Evolutionary conservation across 2,329 filamentous ascomycete species (phyloP), one percentile per base, ranked within the genome.

Genomic region (Sordariomycetes sp.): DNA sequence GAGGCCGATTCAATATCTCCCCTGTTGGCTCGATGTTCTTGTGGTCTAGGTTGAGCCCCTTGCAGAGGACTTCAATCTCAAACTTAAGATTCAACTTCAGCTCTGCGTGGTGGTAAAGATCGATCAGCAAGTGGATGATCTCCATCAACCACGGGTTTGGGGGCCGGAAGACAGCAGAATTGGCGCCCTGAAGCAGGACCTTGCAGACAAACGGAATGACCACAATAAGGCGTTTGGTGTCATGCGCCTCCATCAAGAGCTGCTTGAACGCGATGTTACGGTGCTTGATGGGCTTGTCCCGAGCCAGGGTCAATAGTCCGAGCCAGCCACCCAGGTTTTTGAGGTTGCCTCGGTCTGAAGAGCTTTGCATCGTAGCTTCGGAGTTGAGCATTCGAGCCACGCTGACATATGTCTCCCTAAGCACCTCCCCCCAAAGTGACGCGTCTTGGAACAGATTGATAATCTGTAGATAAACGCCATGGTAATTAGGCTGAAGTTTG

Each of bases 131-230:
- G 42, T 85, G 76, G 36, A 98, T 77, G 35, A 98, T 92, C 48
- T 98, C 92, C 84, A 95, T 94, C 29, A 95, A 59, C 92, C 92
- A 98, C 2, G 92, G 92, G 48, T 98, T 98, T 2, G 92, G 92
- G 9, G 90, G 88, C 37, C 79, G 82, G 63, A 98, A 98, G 8
- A 96, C 81, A 10, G 81, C 83, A 0, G 92, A 96, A 33, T 78
- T 75, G 24, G 77, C 79, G 15, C 87, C 88, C 53, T 95, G 87
- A 16, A 82, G 74, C 16, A 98, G 66, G 5, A 95, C 86, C 59
- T 95, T 96, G 73, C 92, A 98, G 34, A 94, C 92, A 55, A 98
- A 98, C 0, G 92, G 92, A 39, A 98, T 94, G 31, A 92, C 90
- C 25, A 96, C 78, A 25, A 94, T 75, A 20, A 98, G 70, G 32